These are phyloP conservation scores for Aspergillus pseudonomiae DNA, from an alignment of 2,329 filamentous ascomycete genomes.

Conservation along the genomic window DNA sequence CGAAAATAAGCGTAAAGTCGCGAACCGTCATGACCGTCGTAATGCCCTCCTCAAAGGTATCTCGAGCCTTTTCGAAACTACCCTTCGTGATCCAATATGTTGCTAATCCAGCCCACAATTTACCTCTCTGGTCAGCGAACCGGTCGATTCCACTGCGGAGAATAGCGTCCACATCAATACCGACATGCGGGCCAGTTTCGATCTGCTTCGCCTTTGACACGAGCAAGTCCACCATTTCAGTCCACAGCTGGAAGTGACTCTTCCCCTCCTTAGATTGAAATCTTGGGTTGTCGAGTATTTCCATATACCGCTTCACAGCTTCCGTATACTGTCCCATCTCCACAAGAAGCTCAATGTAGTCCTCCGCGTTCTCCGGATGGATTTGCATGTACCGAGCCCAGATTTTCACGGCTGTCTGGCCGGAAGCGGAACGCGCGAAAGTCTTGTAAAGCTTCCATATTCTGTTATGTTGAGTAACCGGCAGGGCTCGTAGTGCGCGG, in stretches of 20 bases:
- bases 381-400: conserved; percentile 98
- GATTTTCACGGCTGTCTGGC: conserved; percentile 86
- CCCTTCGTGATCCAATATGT: conserved; percentile 96
- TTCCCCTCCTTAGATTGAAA: conserved; percentile 94
- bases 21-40: conserved; percentile 98
- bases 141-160: conserved; percentile 87
- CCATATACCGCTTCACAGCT: conserved; percentile 87
- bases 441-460: conserved; percentile 91
- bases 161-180: conserved; percentile 89
- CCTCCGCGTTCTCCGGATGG: conserved; percentile 91
- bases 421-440: conserved; percentile 88
- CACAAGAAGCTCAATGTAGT: conserved; percentile 87
- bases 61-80: conserved; percentile 87
- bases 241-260: conserved; percentile 96
- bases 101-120: conserved; percentile 90
- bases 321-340: conserved; percentile 85
- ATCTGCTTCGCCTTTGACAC: conserved; percentile 89
- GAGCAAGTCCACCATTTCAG: conserved; percentile 91
- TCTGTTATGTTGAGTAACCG: conserved; percentile 91
- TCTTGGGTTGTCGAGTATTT: conserved; percentile 83
- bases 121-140: conserved; percentile 91
- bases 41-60: conserved; percentile 93
- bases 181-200: conserved; percentile 75
- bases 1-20: conserved; percentile 95
- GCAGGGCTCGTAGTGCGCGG: conserved; percentile 84